Percentiles rank a stretch among this genome's conserved stretches.
Evolutionary conservation across 495 filamentous ascomycete species (phyloP).

Genomic region (Hypoxylon cercidicola): DNA sequence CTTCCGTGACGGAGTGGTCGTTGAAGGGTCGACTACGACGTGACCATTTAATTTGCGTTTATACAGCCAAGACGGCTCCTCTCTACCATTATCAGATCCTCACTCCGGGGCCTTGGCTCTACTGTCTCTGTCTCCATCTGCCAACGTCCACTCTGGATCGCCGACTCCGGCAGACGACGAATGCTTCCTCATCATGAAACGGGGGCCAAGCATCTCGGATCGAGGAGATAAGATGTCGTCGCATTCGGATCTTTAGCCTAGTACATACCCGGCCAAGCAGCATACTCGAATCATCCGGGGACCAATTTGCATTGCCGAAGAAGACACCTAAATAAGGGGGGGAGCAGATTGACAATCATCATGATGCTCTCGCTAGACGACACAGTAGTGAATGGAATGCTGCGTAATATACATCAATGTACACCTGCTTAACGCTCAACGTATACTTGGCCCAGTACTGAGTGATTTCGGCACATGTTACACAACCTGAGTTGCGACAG

Average conservation of each 20-base stretch:
- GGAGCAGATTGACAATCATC: slow-evolving; percentile 20
- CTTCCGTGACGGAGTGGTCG: slow-evolving; percentile 23
- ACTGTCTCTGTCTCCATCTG: slow-evolving; percentile 12
- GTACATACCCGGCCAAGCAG: slow-evolving; percentile 28
- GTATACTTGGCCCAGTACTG: slow-evolving; percentile 16
- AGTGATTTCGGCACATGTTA: slow-evolving; percentile 38
- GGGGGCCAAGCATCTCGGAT: slow-evolving; percentile 33
- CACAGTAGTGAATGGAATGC: slow-evolving; percentile 29
- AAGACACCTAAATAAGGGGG: slow-evolving; percentile 12
- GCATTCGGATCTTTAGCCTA: slow-evolving; percentile 43
- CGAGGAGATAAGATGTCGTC: slow-evolving; percentile 34
- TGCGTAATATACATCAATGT: slow-evolving; percentile 37
- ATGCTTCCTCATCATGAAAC: slow-evolving; percentile 31
- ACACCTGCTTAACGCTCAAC: slow-evolving; percentile 24
- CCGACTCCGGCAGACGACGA: slow-evolving; percentile 26
- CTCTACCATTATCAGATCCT: slow-evolving; percentile 1
- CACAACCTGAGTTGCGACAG: slow-evolving; percentile 77
- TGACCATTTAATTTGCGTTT: slow-evolving; percentile 37
- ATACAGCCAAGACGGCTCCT: slow-evolving; percentile 32
- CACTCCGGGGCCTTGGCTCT: slow-evolving; percentile 12
- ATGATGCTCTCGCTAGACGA: slow-evolving; percentile 28
- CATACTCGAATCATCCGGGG: slow-evolving; percentile 35
- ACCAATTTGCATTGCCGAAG: slow-evolving; percentile 35
- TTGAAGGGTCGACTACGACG: slow-evolving; percentile 23
- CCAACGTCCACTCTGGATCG: slow-evolving; percentile 14